Conservation (phyloP, 768 basidiomycete genomes). For the Pisolithus microcarpus region DNA sequence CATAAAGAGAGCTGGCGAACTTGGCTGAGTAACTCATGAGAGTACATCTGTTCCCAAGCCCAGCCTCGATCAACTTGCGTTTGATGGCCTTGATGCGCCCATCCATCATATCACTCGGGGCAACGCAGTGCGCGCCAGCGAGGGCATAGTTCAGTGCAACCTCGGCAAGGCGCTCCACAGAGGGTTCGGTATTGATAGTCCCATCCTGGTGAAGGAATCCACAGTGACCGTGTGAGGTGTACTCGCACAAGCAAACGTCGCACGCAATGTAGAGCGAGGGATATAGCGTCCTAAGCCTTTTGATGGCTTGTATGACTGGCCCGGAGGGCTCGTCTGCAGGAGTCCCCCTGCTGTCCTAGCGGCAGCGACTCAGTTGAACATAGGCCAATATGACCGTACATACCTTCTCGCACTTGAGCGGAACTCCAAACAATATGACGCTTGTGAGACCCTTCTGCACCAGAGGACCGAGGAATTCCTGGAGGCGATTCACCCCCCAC, state of each 20-base stretch:
- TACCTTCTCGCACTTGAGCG: conserved; percentile 73
- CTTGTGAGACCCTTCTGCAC: conserved; percentile 85
- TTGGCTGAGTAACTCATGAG: conserved; percentile 98
- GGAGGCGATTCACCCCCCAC: conserved; percentile 94
- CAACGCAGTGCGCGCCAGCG: conserved; percentile 97
- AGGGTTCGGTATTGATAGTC: conserved; percentile 69
- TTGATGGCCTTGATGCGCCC: conserved; percentile 90
- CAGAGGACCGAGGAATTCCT: conserved; percentile 78
- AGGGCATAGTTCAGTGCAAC: conserved; percentile 88
- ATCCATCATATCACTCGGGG: conserved; percentile 99
- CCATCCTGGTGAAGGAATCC: conserved; percentile 71
- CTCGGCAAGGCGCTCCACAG: conserved; percentile 82
- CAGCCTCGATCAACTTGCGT: conserved; percentile 70
- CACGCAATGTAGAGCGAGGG: conserved; percentile 83
- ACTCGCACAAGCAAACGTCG: conserved; percentile 99
- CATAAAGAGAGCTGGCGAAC: conserved; percentile 92
- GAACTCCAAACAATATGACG: conserved; percentile 94
- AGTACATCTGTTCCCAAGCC: conserved; percentile 80
- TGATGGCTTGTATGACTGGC: conserved; percentile 92
- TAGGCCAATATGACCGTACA: neutral
- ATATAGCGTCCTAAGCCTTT: conserved; percentile 66
- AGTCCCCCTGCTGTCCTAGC: conserved; percentile 71
- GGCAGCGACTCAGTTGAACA: neutral
- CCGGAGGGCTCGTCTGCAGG: conserved; percentile 87
- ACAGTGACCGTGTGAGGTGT: conserved; percentile 97